phyloP scores from a whole-genome alignment of 164 flowering plant species.

The Stephania cephalantha region DNA sequence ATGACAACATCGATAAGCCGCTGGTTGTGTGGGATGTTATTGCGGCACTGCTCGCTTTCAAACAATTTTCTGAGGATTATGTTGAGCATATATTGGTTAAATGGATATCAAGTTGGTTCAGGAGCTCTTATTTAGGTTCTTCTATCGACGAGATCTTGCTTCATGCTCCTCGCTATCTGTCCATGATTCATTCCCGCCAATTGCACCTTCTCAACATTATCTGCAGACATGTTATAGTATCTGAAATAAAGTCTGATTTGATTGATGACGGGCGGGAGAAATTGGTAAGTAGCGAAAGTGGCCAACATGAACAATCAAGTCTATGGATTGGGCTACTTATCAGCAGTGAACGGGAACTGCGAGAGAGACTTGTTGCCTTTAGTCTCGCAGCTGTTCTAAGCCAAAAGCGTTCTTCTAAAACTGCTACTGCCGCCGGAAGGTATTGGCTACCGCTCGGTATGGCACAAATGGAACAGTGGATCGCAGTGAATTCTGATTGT shows the following conservation, averaged over 20 bases:
- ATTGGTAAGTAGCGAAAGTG: constrained; percentile 15
- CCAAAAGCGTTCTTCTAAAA: constrained; percentile 21
- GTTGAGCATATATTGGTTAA: constrained; percentile 38
- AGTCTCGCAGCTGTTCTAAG: constrained; percentile 38
- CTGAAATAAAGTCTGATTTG: constrained; percentile 37
- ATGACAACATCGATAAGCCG: constrained; percentile 33
- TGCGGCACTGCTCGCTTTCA: constrained; percentile 62
- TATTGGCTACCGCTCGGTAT: constrained; percentile 63
- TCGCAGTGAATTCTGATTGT: constrained; percentile 27
- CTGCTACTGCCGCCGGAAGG: constrained; percentile 13
- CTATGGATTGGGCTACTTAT: constrained; percentile 50
- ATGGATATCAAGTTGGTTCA: constrained; percentile 54
- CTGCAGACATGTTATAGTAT: constrained; percentile 51
- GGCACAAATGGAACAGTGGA: constrained; percentile 76
- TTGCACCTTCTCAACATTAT: constrained; percentile 72
- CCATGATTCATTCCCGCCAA: constrained; percentile 41
- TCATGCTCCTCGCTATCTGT: constrained; percentile 22
- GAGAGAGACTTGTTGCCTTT: constrained; percentile 62
- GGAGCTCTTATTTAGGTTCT: constrained; percentile 13
- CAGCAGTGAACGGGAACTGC: constrained; percentile 59
- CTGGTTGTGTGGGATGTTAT: constrained; percentile 76
- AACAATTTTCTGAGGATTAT: constrained; percentile 40
- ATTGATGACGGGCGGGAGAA: constrained; percentile 17
- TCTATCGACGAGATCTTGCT: constrained; percentile 28
- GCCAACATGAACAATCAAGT: constrained; percentile 26